Conservation (phyloP, 2,329 filamentous ascomycete genomes). For the Phoma herbarum region DNA sequence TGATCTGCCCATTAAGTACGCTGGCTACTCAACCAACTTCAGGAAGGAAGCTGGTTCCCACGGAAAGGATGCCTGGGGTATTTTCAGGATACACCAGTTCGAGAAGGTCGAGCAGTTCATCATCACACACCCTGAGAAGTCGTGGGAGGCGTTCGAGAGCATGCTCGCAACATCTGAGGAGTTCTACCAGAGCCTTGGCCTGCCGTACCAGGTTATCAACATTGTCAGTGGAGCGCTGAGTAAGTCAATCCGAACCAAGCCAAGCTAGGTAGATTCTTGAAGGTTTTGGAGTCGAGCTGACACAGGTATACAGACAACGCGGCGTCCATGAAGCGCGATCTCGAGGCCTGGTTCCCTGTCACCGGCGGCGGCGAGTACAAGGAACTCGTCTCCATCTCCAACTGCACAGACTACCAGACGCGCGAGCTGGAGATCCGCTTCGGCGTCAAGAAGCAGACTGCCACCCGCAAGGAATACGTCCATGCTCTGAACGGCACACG, state of each 20-base stretch:
- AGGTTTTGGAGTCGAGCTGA: neutral
- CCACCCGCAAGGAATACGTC: slow-evolving; percentile 86
- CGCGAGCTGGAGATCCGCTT: slow-evolving; percentile 92
- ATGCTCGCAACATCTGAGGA: slow-evolving; percentile 94
- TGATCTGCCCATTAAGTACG: slow-evolving; percentile 86
- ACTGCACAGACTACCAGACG: slow-evolving; percentile 98
- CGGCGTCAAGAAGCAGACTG: slow-evolving; percentile 80
- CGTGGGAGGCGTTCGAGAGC: slow-evolving; percentile 90
- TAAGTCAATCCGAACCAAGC: slow-evolving; percentile 22
- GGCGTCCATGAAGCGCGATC: slow-evolving; percentile 85
- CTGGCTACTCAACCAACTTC: slow-evolving; percentile 95
- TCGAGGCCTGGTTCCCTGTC: slow-evolving; percentile 79
- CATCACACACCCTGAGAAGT: slow-evolving; percentile 77
- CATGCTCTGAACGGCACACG: slow-evolving; percentile 85
- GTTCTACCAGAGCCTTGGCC: slow-evolving; percentile 88
- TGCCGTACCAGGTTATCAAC: slow-evolving; percentile 90
- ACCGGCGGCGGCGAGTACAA: slow-evolving; percentile 86
- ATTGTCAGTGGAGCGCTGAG: slow-evolving; percentile 96
- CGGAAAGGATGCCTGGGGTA: slow-evolving; percentile 94
- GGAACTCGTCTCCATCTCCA: slow-evolving; percentile 95
- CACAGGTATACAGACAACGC: slow-evolving; percentile 41
- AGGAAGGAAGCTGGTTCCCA: slow-evolving; percentile 93
- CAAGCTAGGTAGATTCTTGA: neutral
- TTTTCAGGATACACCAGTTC: slow-evolving; percentile 98
- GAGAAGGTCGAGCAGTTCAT: slow-evolving; percentile 66